phyloP scores from a whole-genome alignment of 2,329 filamentous ascomycete genomes.

The Cytospora piceicola region DNA sequence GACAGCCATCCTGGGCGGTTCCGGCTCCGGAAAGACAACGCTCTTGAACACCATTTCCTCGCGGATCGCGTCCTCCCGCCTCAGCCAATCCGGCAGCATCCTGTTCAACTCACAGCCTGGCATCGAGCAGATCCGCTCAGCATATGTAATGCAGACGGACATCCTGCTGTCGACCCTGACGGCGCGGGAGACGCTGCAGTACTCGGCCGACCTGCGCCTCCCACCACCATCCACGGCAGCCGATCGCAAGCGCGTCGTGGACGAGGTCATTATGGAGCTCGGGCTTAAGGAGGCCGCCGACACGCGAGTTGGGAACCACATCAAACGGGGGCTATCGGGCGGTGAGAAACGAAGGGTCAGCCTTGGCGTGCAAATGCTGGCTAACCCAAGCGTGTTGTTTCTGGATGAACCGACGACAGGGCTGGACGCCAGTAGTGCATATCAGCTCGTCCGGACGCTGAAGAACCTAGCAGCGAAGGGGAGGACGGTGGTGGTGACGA shows the following conservation, averaged over 20 bases:
- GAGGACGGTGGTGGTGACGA: conserved; percentile 72
- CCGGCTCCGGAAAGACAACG: conserved; percentile 74
- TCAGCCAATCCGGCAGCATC: conserved; percentile 57
- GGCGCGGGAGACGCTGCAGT: conserved; percentile 74
- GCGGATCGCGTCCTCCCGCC: conserved; percentile 61
- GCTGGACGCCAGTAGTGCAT: conserved; percentile 76
- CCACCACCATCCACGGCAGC: conserved; percentile 62
- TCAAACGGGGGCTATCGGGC: conserved; percentile 76
- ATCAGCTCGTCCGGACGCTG: conserved; percentile 71
- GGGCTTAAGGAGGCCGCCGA: conserved; percentile 78
- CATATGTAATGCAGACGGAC: conserved; percentile 77
- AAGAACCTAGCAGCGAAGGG: conserved; percentile 70
- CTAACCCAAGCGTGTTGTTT: conserved; percentile 77
- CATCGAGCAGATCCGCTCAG: conserved; percentile 54
- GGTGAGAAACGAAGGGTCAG: conserved; percentile 78
- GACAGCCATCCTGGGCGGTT: conserved; percentile 76
- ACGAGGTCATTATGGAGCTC: conserved; percentile 76
- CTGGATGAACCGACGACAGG: conserved; percentile 81
- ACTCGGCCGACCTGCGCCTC: conserved; percentile 72
- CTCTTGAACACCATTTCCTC: conserved; percentile 73
- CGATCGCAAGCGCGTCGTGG: conserved; percentile 67
- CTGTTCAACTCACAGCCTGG: conserved; percentile 65
- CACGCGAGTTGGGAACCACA: conserved; percentile 71
- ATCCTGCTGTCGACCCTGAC: conserved; percentile 74
- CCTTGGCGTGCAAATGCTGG: conserved; percentile 78